phyloP scores from a whole-genome alignment of 1,284 basidiomycete species.

The Sanghuangporus weigelae region DNA sequence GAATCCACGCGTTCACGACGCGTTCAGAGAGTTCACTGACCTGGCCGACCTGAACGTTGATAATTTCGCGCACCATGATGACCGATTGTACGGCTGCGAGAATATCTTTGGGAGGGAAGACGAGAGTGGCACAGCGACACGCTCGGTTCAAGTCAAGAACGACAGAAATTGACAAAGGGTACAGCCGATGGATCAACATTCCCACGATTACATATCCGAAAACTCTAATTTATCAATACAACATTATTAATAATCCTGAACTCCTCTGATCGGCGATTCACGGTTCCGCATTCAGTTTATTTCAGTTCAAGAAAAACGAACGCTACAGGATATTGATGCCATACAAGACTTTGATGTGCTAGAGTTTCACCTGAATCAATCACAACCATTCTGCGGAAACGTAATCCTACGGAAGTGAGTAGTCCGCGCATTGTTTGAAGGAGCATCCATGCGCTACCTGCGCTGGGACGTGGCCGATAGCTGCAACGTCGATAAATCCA shows the following conservation, averaged over 20 bases:
- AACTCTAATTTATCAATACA: neutral
- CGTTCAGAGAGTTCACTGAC: slow-evolving; percentile 18
- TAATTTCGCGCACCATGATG: slow-evolving; percentile 26
- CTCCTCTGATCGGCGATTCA: neutral
- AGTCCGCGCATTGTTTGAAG: too few species aligned
- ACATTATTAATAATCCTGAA: neutral
- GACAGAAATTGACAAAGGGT: neutral
- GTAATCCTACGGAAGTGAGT: too few species aligned
- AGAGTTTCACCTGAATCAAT: too few species aligned
- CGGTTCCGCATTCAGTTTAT: neutral
- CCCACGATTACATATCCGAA: neutral
- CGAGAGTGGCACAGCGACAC: neutral
- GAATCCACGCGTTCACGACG: slow-evolving; percentile 5
- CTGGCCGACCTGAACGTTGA: slow-evolving; percentile 30
- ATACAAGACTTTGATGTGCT: too few species aligned
- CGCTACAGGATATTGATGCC: neutral
- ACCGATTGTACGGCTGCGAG: neutral
- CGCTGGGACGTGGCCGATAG: too few species aligned
- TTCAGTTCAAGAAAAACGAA: neutral
- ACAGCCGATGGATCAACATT: neutral
- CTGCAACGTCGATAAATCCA: too few species aligned
- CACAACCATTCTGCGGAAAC: too few species aligned
- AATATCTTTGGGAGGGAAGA: neutral
- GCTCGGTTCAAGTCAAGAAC: neutral
- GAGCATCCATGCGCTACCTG: too few species aligned